Conservation (phyloP, 371 early-diverging fungal species). For the Chytridium lagenaria region DNA sequence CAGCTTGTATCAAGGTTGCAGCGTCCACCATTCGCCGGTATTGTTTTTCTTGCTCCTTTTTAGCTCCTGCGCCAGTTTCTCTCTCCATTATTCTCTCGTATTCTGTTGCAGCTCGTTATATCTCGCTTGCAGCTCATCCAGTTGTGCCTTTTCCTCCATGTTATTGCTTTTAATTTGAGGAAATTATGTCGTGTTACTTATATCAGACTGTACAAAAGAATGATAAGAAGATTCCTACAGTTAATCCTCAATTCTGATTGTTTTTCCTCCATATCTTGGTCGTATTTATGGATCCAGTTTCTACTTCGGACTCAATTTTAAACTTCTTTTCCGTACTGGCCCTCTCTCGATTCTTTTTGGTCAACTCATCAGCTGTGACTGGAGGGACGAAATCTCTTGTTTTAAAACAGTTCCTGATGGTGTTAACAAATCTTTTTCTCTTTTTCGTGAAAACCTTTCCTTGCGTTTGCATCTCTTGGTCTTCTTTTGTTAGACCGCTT, state of each 20-base stretch:
- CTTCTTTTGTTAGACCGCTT: slow-evolving; percentile 56
- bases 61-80: slow-evolving; percentile 44
- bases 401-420: no score
- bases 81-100: slow-evolving; percentile 57
- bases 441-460: slow-evolving; percentile 55
- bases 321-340: slow-evolving; percentile 58
- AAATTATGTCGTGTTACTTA: no score
- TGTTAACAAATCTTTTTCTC: no score
- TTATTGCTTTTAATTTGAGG: slow-evolving; percentile 56
- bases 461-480: slow-evolving; percentile 47
- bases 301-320: slow-evolving; percentile 64
- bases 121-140: slow-evolving; percentile 56
- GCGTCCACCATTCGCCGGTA: slow-evolving; percentile 31
- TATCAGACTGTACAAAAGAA: no score
- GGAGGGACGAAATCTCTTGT: slow-evolving; percentile 40
- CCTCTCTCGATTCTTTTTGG: slow-evolving; percentile 56
- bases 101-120: slow-evolving; percentile 54
- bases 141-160: slow-evolving; percentile 60
- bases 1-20: slow-evolving; percentile 54
- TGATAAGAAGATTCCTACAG: slow-evolving; percentile 47
- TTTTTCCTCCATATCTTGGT: slow-evolving; percentile 66
- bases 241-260: slow-evolving; percentile 63
- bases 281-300: slow-evolving; percentile 70
- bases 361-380: slow-evolving; percentile 33
- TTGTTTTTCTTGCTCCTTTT: slow-evolving; percentile 48